Base-by-base conservation (phyloP, 257 asterid species). In the Henckelia pumila region DNA sequence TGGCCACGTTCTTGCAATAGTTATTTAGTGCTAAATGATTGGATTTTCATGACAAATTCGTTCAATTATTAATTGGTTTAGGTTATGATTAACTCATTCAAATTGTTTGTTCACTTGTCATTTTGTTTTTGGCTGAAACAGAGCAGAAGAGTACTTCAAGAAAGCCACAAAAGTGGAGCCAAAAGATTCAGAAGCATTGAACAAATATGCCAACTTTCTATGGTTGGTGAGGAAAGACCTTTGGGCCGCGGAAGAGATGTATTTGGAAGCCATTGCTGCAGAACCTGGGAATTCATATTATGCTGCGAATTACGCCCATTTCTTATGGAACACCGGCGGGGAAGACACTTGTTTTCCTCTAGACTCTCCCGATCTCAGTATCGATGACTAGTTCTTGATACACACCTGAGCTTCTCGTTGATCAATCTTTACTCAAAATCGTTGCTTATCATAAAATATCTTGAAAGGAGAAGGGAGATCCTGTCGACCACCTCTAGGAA, bases 321-420 rank as follows among this genome's bases (percentile, higher is more conserved):
- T 94, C 69, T 72, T 94, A 16, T 94, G 96, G 96, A 94, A 71
- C 74, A 94, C 98, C 3, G 99, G 99, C 16, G 99, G 92, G 0
- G 99, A 94, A 68, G 99, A 91, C 62, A 94, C 99, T n/a, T 94
- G 98, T 79, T 91, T 75, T 71, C 96, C 97, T 59, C 84, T 91
- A 4, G 30, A 30, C 77, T 75, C 85, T 53, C 77, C 83, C 2
- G 86, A 79, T 25, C 33, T 84, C n/a, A 66, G 61, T 53, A 32
- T 47, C 0, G 81, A 83, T 52, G 35, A 26, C 35, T 83, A 70
- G 73, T 13, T 61, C 22, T 19, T 23, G 23, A 19, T 28, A 17
- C n/a, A 17, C n/a, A 23, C 28, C 56, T 3, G 16, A 14, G 33
- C 55, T 16, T 16, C 55, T 47, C 17, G 55, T 47, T 16, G 55